phyloP scores from a whole-genome alignment of 2,329 filamentous ascomycete genomes.

The Daldinia sp. region DNA sequence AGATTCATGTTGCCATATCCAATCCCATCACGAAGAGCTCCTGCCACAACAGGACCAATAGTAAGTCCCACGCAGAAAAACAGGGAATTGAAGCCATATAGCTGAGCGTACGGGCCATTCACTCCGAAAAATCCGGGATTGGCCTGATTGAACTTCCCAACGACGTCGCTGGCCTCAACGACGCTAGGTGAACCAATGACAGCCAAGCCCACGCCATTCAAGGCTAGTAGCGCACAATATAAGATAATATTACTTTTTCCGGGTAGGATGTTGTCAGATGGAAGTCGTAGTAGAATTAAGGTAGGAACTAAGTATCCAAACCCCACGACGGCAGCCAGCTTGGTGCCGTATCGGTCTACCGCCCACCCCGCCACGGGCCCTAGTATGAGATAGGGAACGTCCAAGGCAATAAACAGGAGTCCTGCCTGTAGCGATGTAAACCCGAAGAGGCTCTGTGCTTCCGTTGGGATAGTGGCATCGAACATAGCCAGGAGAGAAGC shows the following conservation, averaged over 20 bases:
- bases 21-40: slow-evolving; percentile 59
- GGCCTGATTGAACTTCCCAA: slow-evolving; percentile 66
- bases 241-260: neutral
- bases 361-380: slow-evolving; percentile 53
- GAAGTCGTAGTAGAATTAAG: slow-evolving; percentile 67
- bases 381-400: slow-evolving; percentile 53
- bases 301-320: slow-evolving; percentile 64
- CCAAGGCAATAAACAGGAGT: slow-evolving; percentile 54
- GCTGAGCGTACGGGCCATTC: slow-evolving; percentile 71
- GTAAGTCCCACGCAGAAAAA: slow-evolving; percentile 56
- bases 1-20: slow-evolving; percentile 71
- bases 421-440: slow-evolving; percentile 53
- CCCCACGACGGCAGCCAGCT: neutral
- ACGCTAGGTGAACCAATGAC: slow-evolving; percentile 63
- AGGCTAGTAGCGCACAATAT: neutral
- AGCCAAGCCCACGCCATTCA: slow-evolving; percentile 52
- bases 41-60: neutral
- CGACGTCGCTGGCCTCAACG: slow-evolving; percentile 67
- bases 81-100: slow-evolving; percentile 74
- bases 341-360: slow-evolving; percentile 39
- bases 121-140: slow-evolving; percentile 68
- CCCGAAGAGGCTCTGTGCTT: slow-evolving; percentile 50
- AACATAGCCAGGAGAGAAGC: slow-evolving; percentile 55
- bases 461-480: slow-evolving; percentile 51
- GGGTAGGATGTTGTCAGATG: neutral